Evolutionary conservation across 495 filamentous ascomycete species (phyloP), one percentile per base, ranked within the genome.

Genomic region (Aspergillus sclerotiicarbonarius): DNA sequence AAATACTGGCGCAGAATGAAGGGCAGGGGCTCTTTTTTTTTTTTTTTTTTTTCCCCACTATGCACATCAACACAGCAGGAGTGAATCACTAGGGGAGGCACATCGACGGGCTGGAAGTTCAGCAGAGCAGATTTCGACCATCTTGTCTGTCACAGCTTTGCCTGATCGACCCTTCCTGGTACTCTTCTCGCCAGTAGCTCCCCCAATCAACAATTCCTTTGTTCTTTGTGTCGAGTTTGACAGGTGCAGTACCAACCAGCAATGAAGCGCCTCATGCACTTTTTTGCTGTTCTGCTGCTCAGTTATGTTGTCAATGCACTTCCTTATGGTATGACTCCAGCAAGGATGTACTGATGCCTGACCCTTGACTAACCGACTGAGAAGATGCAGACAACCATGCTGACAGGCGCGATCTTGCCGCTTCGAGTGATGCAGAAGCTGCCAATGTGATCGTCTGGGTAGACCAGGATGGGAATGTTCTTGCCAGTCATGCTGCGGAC

Each of bases 401-500:
- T 39, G 46, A 21, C 29, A 29, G 37, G 4, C 45, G 55, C 18
- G 29, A 63, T 51, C 55, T 25, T 33, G n/a, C 50, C 32, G 44
- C 53, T 65, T 21, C 25, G 51, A 37, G 31, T 63, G 50, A 76
- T 66, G 43, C 35, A 8, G 70, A 65, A 20, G 65, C 76, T 16
- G 35, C 41, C 46, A 73, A 83, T 49, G 82, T 87, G 16, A 73
- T 87, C 29, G 81, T 90, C 60, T 87, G 80, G 64, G 82, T 90
- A 29, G 81, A 93, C 65, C 73, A 84, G 50, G 57, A 83, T 53
- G 87, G 88, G 53, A 75, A 82, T 8, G 75, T 77, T 0, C 56
- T 88, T 41, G 37, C 37, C 37, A 41, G 12, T 31, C 57, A 61
- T 33, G 58, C 64, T 18, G 67, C 71, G 25, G 67, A 63, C 9